These are phyloP conservation scores for Penicillium lividum DNA, from an alignment of 495 filamentous ascomycete genomes.

Conservation along the genomic window DNA sequence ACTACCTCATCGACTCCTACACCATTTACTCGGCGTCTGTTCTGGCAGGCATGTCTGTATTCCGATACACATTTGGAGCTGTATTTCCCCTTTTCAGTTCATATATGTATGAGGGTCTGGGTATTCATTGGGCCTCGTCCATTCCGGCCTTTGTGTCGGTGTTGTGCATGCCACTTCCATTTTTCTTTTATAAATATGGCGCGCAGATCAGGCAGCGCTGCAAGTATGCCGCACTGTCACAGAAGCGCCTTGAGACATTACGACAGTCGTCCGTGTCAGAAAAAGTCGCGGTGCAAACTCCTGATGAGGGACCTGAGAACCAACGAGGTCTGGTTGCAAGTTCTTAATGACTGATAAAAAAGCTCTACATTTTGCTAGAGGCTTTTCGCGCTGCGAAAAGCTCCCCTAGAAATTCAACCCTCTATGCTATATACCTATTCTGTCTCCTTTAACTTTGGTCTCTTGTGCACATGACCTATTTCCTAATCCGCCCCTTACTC, in stretches of 20 bases:
- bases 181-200: constrained; percentile 7
- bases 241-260: not conserved
- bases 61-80: constrained; percentile 71
- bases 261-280: not conserved
- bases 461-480: no score
- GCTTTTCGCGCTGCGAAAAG: no score
- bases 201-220: not conserved
- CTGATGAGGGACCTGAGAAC: not conserved
- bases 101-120: not conserved
- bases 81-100: constrained; percentile 26
- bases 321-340: not conserved
- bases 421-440: no score
- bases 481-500: no score
- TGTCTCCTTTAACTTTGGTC: no score
- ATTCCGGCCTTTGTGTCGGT: constrained; percentile 3
- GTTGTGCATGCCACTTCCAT: constrained; percentile 1
- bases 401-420: no score
- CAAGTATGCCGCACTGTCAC: constrained; percentile 4
- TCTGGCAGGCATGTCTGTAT: constrained; percentile 72
- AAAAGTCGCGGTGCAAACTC: not conserved
- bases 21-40: constrained; percentile 80
- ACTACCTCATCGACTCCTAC: constrained; percentile 78
- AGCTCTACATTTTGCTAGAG: no score
- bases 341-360: not conserved
- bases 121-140: constrained; percentile 4